Evolutionary conservation across 768 basidiomycete species (phyloP).

Genomic region (Tremella mesenterica): DNA sequence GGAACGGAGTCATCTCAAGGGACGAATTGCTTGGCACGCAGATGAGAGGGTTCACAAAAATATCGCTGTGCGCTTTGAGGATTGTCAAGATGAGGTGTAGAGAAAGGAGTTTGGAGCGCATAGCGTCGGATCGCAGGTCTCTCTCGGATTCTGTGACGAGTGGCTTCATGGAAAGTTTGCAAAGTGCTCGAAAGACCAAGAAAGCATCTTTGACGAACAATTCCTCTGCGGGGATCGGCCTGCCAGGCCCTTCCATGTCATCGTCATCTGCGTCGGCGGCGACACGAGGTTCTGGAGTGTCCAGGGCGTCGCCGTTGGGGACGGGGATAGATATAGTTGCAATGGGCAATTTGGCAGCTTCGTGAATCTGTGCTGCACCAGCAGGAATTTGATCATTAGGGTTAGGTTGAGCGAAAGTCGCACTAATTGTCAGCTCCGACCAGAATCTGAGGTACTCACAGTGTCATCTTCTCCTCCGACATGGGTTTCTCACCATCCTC

Average conservation of each 20-base stretch:
- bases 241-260: conserved; percentile 33
- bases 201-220: conserved; percentile 96
- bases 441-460: conserved; percentile 19
- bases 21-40: conserved; percentile 85
- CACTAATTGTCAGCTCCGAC: conserved; percentile 18
- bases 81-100: conserved; percentile 88
- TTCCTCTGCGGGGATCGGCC: conserved; percentile 66
- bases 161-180: conserved; percentile 97
- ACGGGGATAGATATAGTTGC: conserved; percentile 33
- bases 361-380: conserved; percentile 22
- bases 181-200: conserved; percentile 90
- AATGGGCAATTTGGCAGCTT: conserved; percentile 15
- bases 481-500: conserved; percentile 4
- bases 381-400: conserved; percentile 43
- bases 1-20: conserved; percentile 76
- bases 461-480: conserved; percentile 22
- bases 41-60: conserved; percentile 80
- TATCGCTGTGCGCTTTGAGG: conserved; percentile 76
- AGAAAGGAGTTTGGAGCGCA: conserved; percentile 92
- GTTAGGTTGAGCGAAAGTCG: conserved; percentile 41
- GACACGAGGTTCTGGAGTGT: conserved; percentile 20
- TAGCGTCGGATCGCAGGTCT: conserved; percentile 91
- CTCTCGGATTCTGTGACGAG: conserved; percentile 88
- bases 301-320: conserved; percentile 35
- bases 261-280: conserved; percentile 15